phyloP scores from a whole-genome alignment of 345 rosid species.

The Rhodamnia argentea region DNA sequence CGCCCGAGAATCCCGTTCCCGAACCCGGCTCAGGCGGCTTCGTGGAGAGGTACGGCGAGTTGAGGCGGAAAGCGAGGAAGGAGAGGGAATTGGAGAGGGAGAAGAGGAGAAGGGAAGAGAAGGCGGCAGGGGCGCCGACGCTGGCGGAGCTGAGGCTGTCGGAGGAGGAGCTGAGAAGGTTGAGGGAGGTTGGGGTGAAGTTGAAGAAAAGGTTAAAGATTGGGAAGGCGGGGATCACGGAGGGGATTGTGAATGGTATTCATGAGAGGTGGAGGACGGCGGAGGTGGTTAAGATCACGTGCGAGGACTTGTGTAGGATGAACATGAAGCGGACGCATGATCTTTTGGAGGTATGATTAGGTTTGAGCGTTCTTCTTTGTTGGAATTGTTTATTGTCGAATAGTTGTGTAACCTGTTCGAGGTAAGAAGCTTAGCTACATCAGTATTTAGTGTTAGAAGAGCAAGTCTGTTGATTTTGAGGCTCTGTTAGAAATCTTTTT shows the following conservation, averaged over 20 bases:
- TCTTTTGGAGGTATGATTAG: conserved; percentile 58
- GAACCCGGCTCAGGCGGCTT: conserved; percentile 65
- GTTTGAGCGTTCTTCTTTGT: background rate
- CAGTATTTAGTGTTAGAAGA: background rate
- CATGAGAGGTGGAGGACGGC: conserved; percentile 89
- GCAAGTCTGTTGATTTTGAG: background rate
- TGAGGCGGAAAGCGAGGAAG: conserved; percentile 37
- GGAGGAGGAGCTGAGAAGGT: conserved; percentile 45
- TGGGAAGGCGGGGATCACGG: conserved; percentile 90
- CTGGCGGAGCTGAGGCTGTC: conserved; percentile 69
- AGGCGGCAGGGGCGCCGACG: conserved; percentile 46
- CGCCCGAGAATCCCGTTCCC: conserved; percentile 80
- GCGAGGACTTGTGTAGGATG: conserved; percentile 70
- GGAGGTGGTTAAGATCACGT: conserved; percentile 74
- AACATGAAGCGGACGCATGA: conserved; percentile 99
- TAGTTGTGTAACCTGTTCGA: background rate
- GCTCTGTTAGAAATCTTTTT: background rate
- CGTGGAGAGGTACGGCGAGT: conserved; percentile 43
- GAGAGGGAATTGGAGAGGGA: conserved; percentile 12
- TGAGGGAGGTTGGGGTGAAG: conserved; percentile 51
- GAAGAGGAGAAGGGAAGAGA: conserved; percentile 13
- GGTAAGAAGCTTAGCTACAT: background rate
- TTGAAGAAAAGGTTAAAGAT: conserved; percentile 60
- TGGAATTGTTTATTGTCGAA: background rate
- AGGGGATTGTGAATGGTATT: conserved; percentile 91